Conservation (phyloP, 345 rosid species). For the Melaleuca quinquenervia region DNA sequence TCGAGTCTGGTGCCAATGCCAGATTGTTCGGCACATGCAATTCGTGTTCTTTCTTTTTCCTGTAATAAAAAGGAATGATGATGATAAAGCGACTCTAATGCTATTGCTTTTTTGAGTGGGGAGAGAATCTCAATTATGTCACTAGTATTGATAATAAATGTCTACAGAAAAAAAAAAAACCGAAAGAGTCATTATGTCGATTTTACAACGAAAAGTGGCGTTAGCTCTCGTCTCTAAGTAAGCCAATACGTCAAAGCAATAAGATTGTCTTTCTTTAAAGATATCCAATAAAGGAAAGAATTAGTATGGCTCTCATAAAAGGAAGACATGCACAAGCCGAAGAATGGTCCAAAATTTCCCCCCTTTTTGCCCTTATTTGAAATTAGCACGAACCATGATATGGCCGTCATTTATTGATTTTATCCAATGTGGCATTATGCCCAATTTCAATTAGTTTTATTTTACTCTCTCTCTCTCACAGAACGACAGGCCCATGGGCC, state of each 20-base stretch:
- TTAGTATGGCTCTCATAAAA: not conserved
- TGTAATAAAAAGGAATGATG: not conserved
- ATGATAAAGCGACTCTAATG: not conserved
- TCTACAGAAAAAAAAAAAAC: not conserved
- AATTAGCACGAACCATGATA: no score
- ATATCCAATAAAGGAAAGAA: not conserved
- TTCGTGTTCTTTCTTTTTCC: not conserved
- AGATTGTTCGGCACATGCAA: not conserved
- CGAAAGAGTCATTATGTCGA: accelerated
- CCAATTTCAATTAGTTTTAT: not conserved
- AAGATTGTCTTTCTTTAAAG: not conserved
- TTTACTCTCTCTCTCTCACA: not conserved
- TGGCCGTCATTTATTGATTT: not conserved
- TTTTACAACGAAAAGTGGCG: accelerated
- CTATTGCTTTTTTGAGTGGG: not conserved
- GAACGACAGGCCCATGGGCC: not conserved
- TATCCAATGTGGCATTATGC: not conserved
- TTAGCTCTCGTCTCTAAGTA: accelerated
- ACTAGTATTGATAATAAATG: no score
- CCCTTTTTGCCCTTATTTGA: not conserved
- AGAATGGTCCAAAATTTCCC: not conserved
- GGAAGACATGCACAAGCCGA: accelerated
- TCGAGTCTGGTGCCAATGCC: no score
- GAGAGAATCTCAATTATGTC: not conserved
- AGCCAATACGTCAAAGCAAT: accelerated